Evolutionary conservation across 2,329 filamentous ascomycete species (phyloP).

Genomic region (Scedosporium apiospermum): DNA sequence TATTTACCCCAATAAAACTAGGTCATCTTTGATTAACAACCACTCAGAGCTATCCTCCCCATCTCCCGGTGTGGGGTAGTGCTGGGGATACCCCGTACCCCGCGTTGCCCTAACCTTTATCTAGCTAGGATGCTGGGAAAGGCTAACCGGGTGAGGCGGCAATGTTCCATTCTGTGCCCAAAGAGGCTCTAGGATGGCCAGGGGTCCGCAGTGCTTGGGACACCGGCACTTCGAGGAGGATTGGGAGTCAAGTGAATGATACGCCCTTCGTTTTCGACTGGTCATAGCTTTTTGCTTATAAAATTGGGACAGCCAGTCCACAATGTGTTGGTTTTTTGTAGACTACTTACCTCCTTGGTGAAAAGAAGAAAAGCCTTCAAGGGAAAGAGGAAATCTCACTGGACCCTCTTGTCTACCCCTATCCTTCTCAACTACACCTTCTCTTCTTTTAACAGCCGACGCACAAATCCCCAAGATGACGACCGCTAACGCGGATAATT

Average conservation of each 20-base stretch:
- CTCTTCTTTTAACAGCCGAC: neutral
- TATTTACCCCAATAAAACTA: neutral
- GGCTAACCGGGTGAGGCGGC: neutral
- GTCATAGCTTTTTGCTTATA: too few species aligned
- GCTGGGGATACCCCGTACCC: constrained; percentile 4
- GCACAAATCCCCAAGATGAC: constrained; percentile 3
- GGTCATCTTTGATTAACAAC: neutral
- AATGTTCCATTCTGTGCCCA: neutral
- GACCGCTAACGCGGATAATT: constrained; percentile 12
- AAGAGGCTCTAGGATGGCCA: neutral
- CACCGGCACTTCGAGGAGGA: too few species aligned
- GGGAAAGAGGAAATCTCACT: too few species aligned
- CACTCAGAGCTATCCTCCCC: neutral
- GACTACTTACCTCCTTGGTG: too few species aligned
- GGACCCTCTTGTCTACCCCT: too few species aligned
- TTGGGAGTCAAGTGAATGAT: too few species aligned
- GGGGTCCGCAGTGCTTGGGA: too few species aligned
- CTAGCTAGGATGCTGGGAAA: neutral
- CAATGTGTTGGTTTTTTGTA: too few species aligned
- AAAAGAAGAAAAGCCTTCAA: too few species aligned
- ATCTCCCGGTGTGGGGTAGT: constrained; percentile 3
- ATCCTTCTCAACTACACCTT: neutral
- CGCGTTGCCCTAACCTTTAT: neutral
- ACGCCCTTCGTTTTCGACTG: too few species aligned
- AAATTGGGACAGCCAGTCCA: too few species aligned